phyloP scores from a whole-genome alignment of 768 basidiomycete species.

The Amanita thiersii region DNA sequence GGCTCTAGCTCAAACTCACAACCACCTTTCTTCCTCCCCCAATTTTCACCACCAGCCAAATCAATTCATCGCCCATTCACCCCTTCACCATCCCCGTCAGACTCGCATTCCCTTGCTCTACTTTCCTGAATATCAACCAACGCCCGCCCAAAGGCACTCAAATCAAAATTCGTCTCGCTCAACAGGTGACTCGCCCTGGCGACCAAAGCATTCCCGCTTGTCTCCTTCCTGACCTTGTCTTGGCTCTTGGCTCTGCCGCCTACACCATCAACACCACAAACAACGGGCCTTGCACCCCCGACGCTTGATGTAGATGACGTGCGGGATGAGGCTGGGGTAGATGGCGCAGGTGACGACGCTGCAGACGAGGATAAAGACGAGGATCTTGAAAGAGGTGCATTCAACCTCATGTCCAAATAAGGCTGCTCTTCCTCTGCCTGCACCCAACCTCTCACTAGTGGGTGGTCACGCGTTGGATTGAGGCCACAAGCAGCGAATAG shows the following conservation, averaged over 20 bases:
- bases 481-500: slow-evolving; percentile 34
- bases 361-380: neutral
- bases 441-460: slow-evolving; percentile 31
- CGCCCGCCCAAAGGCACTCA: slow-evolving; percentile 17
- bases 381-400: too few relatives aligned
- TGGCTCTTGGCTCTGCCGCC: neutral
- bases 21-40: too few relatives aligned
- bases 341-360: slow-evolving; percentile 5
- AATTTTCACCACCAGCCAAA: too few relatives aligned
- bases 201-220: neutral
- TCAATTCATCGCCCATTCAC: too few relatives aligned
- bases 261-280: neutral
- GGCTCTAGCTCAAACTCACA: too few relatives aligned
- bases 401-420: slow-evolving; percentile 20
- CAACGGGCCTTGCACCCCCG: neutral
- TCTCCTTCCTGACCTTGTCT: neutral
- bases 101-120: neutral
- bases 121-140: slow-evolving; percentile 16
- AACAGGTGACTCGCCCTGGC: slow-evolving; percentile 14
- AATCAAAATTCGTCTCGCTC: slow-evolving; percentile 17
- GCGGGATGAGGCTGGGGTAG: slow-evolving; percentile 5
- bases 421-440: slow-evolving; percentile 10
- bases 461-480: slow-evolving; percentile 29
- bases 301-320: slow-evolving; percentile 3
- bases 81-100: neutral